A percentile compares a stretch with the other conserved stretches of the same genome.
These are phyloP conservation scores for Fusarium goolgardi DNA, from an alignment of 2,329 filamentous ascomycete species.

Conservation along the genomic window DNA sequence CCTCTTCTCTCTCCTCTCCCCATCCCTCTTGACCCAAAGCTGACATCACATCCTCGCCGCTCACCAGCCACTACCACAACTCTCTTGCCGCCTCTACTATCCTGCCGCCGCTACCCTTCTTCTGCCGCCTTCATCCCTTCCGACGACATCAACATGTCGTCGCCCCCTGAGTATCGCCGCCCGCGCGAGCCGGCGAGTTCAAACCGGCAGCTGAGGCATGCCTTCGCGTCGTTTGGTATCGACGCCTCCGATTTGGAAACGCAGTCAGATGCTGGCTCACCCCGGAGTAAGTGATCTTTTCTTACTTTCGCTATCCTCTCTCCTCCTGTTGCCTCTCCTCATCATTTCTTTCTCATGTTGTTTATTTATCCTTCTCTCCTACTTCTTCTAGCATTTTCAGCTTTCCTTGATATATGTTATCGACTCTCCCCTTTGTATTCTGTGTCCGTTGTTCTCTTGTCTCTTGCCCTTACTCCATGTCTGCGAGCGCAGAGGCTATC, in stretches of 20 bases:
- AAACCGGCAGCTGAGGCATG: constrained; percentile 17
- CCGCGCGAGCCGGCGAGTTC: constrained; percentile 2
- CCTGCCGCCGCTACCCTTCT: background rate
- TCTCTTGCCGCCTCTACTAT: background rate
- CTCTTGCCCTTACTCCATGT: background rate
- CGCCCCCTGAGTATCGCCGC: constrained; percentile 21
- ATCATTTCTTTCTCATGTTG: background rate
- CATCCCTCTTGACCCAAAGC: background rate
- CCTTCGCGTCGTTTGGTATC: constrained; percentile 12
- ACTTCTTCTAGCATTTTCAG: background rate
- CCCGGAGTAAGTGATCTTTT: constrained; percentile 14
- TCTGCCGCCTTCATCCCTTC: background rate
- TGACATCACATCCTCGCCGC: background rate
- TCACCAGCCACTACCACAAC: background rate
- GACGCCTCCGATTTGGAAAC: constrained; percentile 1
- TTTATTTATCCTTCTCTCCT: background rate
- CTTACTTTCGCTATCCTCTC: background rate
- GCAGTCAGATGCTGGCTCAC: constrained; percentile 10
- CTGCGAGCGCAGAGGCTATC: background rate
- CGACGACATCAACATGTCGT: constrained; percentile 19
- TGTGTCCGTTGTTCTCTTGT: background rate
- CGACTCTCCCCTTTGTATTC: background rate
- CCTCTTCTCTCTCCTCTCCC: background rate
- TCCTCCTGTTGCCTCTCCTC: background rate
- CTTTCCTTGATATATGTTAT: background rate